Base-by-base conservation (phyloP, 805 yeast genomes). In the Maudiozyma serrabonitensis region DNA sequence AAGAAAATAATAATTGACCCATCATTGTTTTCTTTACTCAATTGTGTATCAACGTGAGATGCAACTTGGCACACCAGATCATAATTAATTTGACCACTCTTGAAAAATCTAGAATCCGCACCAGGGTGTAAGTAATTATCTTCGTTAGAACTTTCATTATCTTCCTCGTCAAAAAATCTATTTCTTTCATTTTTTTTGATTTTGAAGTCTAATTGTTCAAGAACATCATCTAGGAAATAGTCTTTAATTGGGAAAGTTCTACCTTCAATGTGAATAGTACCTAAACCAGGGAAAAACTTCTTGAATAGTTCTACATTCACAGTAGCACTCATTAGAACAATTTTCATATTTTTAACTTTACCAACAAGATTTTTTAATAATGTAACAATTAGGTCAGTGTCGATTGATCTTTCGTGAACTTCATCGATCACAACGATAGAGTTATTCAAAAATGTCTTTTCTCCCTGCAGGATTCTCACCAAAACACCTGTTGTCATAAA, bases 391-490 rank as follows among this genome's bases (percentile, higher is more conserved):
- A 90, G 81, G 65, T 91, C 98, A 52, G 90, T 81, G 58, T 91
- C 98, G 49, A 90, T 79, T 0, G 96, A 88, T 56, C 98, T 71
- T 67, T 91, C 98, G 64, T 91, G 98, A n/a, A 91, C 98, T 68
- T 91, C 98, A 72, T 91, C 98, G 39, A 90, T 80, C 40, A 90
- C 81, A 38, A 90, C 77, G 32, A 82, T 80, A 16, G 90, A 67
- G 48, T 76, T 69, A 13, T 74, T 71, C 52, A 85, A 75, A 46
- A 79, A 67, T 1, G 65, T 62, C 39, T 64, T 57, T 26, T 66
- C 67, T 15, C 59, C 52, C 62, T 90, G 97, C 25, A 90, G 71
- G 81, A 90, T 84, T 52, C 96, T 75, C 26, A 91, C 76, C 43
- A 91, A 72, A 5, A 91, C 93, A 75, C 98, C 98, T 0, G 96